Conservation (phyloP, 805 yeast species). For the Wickerhamomyces strasburgensis region DNA sequence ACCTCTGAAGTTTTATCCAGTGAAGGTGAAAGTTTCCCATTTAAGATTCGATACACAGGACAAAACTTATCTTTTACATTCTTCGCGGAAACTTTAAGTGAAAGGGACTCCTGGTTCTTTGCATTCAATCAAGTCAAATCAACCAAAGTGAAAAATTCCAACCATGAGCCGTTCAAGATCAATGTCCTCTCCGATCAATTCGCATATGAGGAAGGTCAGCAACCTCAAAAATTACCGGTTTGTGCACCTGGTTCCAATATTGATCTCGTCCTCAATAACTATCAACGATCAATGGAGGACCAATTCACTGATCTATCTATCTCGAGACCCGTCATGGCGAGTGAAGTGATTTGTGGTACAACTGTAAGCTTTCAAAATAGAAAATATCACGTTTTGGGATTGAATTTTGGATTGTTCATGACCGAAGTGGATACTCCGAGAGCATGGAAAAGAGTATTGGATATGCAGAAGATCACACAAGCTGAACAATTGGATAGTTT, state of each 20-base stretch:
- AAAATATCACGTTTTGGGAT: slow-evolving; percentile 51
- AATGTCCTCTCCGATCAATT: slow-evolving; percentile 54
- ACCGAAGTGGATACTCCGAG: slow-evolving; percentile 24
- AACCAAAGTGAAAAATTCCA: slow-evolving; percentile 33
- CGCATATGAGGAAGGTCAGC: slow-evolving; percentile 54
- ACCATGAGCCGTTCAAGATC: slow-evolving; percentile 50
- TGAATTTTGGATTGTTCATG: slow-evolving; percentile 59
- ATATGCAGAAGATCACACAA: slow-evolving; percentile 47
- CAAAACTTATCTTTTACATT: slow-evolving; percentile 51
- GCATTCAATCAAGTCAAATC: slow-evolving; percentile 44
- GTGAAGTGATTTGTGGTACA: slow-evolving; percentile 40
- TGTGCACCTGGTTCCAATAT: slow-evolving; percentile 50
- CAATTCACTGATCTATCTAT: slow-evolving; percentile 23
- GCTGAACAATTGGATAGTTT: slow-evolving; percentile 57
- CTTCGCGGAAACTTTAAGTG: slow-evolving; percentile 40
- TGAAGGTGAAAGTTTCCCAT: slow-evolving; percentile 26
- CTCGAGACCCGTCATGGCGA: slow-evolving; percentile 29
- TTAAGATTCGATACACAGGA: slow-evolving; percentile 56
- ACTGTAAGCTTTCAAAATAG: slow-evolving; percentile 42
- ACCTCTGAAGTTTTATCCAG: slow-evolving; percentile 2
- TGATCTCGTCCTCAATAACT: slow-evolving; percentile 35
- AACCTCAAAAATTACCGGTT: slow-evolving; percentile 47
- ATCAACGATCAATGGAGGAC: slow-evolving; percentile 24
- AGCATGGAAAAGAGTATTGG: slow-evolving; percentile 58
- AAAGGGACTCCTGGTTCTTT: slow-evolving; percentile 54